Base-by-base conservation (phyloP, 2,329 filamentous ascomycete genomes). In the Aphanocladium album region DNA sequence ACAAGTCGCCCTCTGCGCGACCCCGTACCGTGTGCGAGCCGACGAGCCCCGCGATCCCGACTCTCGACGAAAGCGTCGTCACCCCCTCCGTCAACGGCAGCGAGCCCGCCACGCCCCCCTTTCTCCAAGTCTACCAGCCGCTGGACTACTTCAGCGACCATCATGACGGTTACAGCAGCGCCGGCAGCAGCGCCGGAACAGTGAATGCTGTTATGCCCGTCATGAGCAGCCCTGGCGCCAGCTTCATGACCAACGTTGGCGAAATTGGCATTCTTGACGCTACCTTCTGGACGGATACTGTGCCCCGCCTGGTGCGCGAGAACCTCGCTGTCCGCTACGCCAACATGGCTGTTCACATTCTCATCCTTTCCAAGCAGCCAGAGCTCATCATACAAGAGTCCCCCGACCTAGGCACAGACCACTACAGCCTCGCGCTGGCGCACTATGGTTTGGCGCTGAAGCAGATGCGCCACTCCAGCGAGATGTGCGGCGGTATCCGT, bases 281-380 rank as follows among this genome's bases (percentile, higher is more conserved):
- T 17, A 50, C 57, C 0, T 71, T 77, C n/a, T 78, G 75, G 73
- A 70, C 65, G 14, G 64, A 68, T 6, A 69, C 67, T 1, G 71
- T 76, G 7, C 74, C 73, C 2, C 69, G 70, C 17, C 67, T 78
- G 14, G 65, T 72, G 17, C 69, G 64, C 14, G 64, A 70, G 25
- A 71, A 73, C 51, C 63, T 68, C 9, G 71, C 74, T 2, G 68
- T 78, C 12, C 69, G 70, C 8, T 72, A 72, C 50, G 74, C 76
- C 19, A 72, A 71, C 60, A 67, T 75, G 35, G 75, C 75, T 8
- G 68, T 76, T 14, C 74, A 74, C 21, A 71, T 71, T 5, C 67
- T 72, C 30, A 62, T 70, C 21, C 69, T 72, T 12, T 68, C 69
- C 21, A 71, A 68, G 33, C 51, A 57, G 63, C 68, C 25, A 33